Conservation (phyloP, 305 asterid species). For the Striga hermonthica region DNA sequence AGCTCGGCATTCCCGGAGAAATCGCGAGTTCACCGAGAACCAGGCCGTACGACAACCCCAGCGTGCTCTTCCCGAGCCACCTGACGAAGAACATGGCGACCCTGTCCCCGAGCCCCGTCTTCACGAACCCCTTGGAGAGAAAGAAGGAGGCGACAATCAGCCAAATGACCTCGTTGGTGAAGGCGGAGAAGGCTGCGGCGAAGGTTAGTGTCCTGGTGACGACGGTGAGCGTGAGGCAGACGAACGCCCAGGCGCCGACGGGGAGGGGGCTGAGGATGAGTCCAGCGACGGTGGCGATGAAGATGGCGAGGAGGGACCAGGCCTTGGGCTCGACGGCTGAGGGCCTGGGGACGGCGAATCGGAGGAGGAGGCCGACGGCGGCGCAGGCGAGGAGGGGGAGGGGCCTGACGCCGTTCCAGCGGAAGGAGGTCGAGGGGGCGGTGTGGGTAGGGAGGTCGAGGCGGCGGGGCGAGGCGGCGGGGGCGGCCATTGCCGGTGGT, state of each 20-base stretch:
- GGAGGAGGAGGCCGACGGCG: constrained; percentile 54
- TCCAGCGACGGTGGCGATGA: constrained; percentile 69
- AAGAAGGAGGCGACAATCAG: constrained; percentile 70
- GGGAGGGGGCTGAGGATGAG: constrained; percentile 71
- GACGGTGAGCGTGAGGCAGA: constrained; percentile 56
- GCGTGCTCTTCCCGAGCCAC: constrained; percentile 67
- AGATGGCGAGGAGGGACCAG: constrained; percentile 85
- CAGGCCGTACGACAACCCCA: constrained; percentile 77
- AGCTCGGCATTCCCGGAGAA: constrained; percentile 88
- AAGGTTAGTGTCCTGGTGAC: constrained; percentile 63
- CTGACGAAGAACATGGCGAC: constrained; percentile 69
- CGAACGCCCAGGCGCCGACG: constrained; percentile 74
- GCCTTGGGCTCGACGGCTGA: constrained; percentile 43
- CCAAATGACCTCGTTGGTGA: constrained; percentile 83
- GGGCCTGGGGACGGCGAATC: constrained; percentile 78
- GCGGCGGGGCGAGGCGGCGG: no score
- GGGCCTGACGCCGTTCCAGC: constrained; percentile 62
- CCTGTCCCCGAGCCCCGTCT: constrained; percentile 91
- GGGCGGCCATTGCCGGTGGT: no score
- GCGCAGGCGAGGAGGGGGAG: constrained; percentile 52
- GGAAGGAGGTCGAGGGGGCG: constrained; percentile 26
- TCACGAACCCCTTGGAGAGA: constrained; percentile 72
- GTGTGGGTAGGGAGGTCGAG: constrained; percentile 5
- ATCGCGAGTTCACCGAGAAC: constrained; percentile 63
- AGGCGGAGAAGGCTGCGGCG: constrained; percentile 69